Conservation (phyloP, 177 flowering plant genomes). For the Vitis hybrid region DNA sequence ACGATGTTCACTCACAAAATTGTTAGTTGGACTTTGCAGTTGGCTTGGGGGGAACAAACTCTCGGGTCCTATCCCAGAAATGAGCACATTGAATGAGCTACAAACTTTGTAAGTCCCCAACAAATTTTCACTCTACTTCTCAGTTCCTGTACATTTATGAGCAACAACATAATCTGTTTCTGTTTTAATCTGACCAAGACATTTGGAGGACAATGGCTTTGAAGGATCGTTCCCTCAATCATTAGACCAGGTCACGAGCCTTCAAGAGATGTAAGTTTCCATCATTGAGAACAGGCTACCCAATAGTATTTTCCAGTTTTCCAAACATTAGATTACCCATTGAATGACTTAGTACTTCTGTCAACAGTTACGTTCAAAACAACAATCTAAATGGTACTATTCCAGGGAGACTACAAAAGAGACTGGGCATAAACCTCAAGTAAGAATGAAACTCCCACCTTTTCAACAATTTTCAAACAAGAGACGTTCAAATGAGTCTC, state of each 20-base stretch:
- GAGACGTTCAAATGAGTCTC: no score
- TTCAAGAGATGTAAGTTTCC: conserved; percentile 58
- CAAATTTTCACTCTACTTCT: neutral
- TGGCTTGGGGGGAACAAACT: conserved; percentile 69
- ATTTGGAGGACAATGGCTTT: conserved; percentile 70
- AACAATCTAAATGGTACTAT: conserved; percentile 54
- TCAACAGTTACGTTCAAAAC: conserved; percentile 63
- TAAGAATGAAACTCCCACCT: conserved; percentile 24
- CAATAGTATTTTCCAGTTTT: neutral
- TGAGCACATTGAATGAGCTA: conserved; percentile 42
- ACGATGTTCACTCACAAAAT: neutral
- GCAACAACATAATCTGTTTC: neutral
- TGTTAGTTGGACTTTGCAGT: conserved; percentile 25
- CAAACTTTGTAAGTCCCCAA: conserved; percentile 52
- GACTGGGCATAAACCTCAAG: conserved; percentile 36
- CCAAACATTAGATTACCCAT: neutral
- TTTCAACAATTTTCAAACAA: no score
- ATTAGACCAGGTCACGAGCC: conserved; percentile 41
- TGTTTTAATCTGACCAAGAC: conserved; percentile 38
- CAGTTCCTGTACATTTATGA: neutral
- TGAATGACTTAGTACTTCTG: neutral
- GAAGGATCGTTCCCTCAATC: conserved; percentile 61
- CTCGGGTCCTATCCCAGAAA: conserved; percentile 60
- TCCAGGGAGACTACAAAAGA: conserved; percentile 37
- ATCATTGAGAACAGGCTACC: neutral